phyloP scores from a whole-genome alignment of 2,329 filamentous ascomycete species.

The Trichoderma sp. region DNA sequence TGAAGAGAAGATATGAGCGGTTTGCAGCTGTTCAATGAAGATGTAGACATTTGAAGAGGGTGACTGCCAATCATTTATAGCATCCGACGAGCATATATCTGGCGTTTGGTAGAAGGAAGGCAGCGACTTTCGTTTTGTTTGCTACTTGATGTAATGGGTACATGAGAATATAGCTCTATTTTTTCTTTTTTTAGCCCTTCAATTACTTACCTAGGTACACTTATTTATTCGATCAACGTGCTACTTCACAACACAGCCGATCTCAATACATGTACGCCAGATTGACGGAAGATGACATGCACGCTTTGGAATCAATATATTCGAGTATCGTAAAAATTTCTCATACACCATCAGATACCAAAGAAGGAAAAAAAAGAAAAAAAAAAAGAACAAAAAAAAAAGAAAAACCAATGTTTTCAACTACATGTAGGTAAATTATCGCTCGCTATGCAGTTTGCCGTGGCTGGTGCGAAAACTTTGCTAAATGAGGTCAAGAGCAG shows the following conservation, averaged over 20 bases:
- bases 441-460: slow-evolving; percentile 15
- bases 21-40: slow-evolving; percentile 57
- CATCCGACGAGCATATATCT: background rate
- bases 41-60: slow-evolving; percentile 40
- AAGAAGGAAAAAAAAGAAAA: background rate
- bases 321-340: background rate
- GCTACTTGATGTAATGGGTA: background rate
- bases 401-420: background rate
- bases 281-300: background rate
- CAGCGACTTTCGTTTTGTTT: slow-evolving; percentile 1
- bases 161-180: background rate
- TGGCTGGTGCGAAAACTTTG: slow-evolving; percentile 2
- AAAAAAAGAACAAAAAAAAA: slow-evolving; percentile 1
- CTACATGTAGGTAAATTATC: background rate
- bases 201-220: background rate
- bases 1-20: slow-evolving; percentile 54
- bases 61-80: background rate
- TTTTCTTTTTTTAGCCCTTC: background rate
- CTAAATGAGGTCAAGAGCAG: slow-evolving; percentile 13
- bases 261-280: too few relatives aligned
- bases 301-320: background rate
- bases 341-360: slow-evolving; percentile 1
- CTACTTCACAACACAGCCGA: too few relatives aligned
- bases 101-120: background rate
- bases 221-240: too few relatives aligned